These are phyloP conservation scores for Chlorella variabilis DNA, from an alignment of 163 green algal species.

Conservation along the genomic window DNA sequence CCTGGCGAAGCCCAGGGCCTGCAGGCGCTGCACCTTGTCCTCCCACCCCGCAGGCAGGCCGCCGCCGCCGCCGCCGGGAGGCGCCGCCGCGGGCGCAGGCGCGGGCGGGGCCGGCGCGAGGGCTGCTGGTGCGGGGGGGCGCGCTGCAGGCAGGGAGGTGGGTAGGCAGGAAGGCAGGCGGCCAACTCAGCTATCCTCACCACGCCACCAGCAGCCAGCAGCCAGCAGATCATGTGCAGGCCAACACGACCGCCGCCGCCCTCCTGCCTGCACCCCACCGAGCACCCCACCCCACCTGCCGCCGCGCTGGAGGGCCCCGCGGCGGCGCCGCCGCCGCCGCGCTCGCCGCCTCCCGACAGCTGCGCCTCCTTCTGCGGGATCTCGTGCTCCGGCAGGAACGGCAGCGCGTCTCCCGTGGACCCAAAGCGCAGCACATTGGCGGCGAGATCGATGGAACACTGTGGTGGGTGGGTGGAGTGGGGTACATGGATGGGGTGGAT, in stretches of 20 bases:
- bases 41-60: constrained; percentile 21
- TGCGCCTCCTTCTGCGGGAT: constrained; percentile 39
- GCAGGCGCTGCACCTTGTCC: constrained; percentile 64
- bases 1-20: constrained; percentile 53
- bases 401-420: constrained; percentile 62
- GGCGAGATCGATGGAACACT: constrained; percentile 86
- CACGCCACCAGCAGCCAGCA: too few species aligned
- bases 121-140: constrained; percentile 13
- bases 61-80: constrained; percentile 1
- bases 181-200: too few species aligned
- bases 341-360: not conserved
- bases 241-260: not conserved
- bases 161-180: too few species aligned
- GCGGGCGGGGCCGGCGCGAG: not conserved
- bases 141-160: not conserved
- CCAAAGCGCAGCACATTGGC: constrained; percentile 69
- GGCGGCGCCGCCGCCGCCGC: not conserved
- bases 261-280: not conserved
- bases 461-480: not conserved
- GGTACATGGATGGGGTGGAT: not conserved
- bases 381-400: constrained; percentile 77
- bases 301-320: too few species aligned
- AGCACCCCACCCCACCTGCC: not conserved
- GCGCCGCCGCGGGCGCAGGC: not conserved
- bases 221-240: not conserved